phyloP scores from a whole-genome alignment of 768 basidiomycete species.

The Sarcodon aspratus region DNA sequence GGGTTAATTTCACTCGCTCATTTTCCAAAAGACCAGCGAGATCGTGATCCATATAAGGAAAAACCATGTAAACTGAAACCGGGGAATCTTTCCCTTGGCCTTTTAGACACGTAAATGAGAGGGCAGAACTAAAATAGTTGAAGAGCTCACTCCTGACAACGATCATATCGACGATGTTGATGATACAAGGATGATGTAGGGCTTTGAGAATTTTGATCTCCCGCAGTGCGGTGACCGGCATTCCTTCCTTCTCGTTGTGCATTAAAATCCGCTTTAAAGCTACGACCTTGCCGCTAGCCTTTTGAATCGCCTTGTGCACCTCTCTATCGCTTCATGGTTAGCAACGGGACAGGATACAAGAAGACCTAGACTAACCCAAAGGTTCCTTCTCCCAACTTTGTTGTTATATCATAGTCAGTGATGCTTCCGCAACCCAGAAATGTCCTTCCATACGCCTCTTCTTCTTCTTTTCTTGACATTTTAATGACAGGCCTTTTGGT shows the following conservation, averaged over 20 bases:
- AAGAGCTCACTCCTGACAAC: constrained; percentile 57
- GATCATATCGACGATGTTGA: constrained; percentile 89
- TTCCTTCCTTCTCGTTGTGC: constrained; percentile 95
- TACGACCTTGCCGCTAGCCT: constrained; percentile 46
- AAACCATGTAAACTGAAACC: constrained; percentile 93
- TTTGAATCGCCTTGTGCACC: constrained; percentile 80
- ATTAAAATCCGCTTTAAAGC: constrained; percentile 93
- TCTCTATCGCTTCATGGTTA: constrained; percentile 38
- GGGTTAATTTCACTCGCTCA: constrained; percentile 70
- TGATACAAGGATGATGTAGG: constrained; percentile 75
- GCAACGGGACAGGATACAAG: not conserved
- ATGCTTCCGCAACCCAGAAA: constrained; percentile 66
- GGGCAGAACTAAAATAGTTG: not conserved
- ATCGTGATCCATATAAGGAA: constrained; percentile 99
- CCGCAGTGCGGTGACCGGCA: constrained; percentile 91
- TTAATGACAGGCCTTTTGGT: not conserved
- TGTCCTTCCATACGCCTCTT: constrained; percentile 50
- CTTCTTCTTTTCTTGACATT: constrained; percentile 46
- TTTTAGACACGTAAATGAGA: constrained; percentile 12
- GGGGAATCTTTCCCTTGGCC: constrained; percentile 56
- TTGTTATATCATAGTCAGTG: constrained; percentile 67
- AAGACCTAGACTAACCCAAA: constrained; percentile 63
- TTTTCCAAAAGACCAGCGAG: constrained; percentile 92
- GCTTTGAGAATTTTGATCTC: constrained; percentile 96
- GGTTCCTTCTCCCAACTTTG: constrained; percentile 92